phyloP scores from a whole-genome alignment of 1,139 yeast species.

The Yamadazyma pseudoaaseri region DNA sequence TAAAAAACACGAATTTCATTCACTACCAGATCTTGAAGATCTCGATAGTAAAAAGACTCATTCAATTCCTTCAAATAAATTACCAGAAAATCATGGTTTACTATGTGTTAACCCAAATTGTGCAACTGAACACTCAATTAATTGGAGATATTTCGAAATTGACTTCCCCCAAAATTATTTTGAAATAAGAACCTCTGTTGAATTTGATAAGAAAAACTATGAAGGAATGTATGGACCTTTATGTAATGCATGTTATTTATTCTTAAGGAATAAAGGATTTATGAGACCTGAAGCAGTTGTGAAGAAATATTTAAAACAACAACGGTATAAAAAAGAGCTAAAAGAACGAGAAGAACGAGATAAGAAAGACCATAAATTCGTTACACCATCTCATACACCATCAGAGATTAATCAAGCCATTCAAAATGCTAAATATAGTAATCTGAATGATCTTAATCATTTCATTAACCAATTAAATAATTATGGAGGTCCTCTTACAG shows the following conservation, averaged over 20 bases:
- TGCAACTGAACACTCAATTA: conserved; percentile 37
- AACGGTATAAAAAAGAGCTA: conserved; percentile 35
- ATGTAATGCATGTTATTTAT: conserved; percentile 51
- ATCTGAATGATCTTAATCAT: conserved; percentile 43
- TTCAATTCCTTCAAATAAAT: conserved; percentile 38
- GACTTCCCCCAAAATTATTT: conserved; percentile 40
- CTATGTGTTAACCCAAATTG: conserved; percentile 47
- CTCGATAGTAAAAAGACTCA: conserved; percentile 46
- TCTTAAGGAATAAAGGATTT: conserved; percentile 49
- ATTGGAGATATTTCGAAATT: conserved; percentile 50
- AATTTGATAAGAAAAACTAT: conserved; percentile 40
- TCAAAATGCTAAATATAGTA: conserved; percentile 24
- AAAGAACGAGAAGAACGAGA: conserved; percentile 13
- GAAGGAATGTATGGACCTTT: conserved; percentile 54
- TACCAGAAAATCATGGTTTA: conserved; percentile 42
- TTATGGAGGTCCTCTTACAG: conserved; percentile 55
- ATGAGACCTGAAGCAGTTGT: conserved; percentile 52
- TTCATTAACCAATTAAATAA: conserved; percentile 48
- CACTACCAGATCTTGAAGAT: conserved; percentile 46
- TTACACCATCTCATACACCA: conserved; percentile 46
- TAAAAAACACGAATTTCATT: conserved; percentile 24
- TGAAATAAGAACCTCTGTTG: conserved; percentile 37
- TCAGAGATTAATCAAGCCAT: conserved; percentile 45
- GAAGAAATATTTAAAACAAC: conserved; percentile 47
- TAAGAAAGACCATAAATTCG: conserved; percentile 24